Base-by-base conservation (phyloP, 176 grass and related monocot genomes). In the Aegilops bicornis region DNA sequence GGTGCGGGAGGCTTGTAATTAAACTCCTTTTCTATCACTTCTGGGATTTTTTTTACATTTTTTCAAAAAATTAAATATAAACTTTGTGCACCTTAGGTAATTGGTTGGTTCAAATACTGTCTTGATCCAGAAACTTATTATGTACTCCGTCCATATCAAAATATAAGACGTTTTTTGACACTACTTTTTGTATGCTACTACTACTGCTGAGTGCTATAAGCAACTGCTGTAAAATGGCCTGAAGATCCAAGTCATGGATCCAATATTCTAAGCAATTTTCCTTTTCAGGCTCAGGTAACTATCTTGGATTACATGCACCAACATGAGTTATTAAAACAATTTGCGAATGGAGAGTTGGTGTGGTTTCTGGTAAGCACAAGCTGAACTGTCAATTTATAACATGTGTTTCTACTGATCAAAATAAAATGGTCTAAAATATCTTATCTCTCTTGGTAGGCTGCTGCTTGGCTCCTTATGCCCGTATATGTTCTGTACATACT, bases 351-450 rank as follows among this genome's bases (percentile, higher is more conserved):
- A 72, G 94, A 97, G 87, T 79, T 97, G 63, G 87, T 91, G 32
- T 99, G 94, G 97, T 99, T 89, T 80, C 76, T 99, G 92, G 97
- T 99, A 91, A 61, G 58, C 72, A 82, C 35, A 15, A 30, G 45
- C 40, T 79, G n/a, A 90, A 86, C 39, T 36, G 81, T 83, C n/a
- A 78, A 23, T 79, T 79, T 74, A 80, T n/a, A 70, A 79, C 8
- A 27, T 74, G 43, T 72, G 40, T 56, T 72, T 63, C 74, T 43
- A 84, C 17, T 85, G 76, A 14, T 77, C 32, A 72, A 86, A 83
- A 83, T 76, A 73, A 43, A 13, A 74, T 29, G 45, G 8, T 66
- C 56, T 39, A 81, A 60, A 60, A 48, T 90, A 58, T 79, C 64
- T 75, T 75, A 31, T 80, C 56, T 73, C 7, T 84, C 40, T 84